These are phyloP conservation scores for Phlyctochytrium arcticum DNA, from an alignment of 192 early-diverging fungal species.

Conservation along the genomic window DNA sequence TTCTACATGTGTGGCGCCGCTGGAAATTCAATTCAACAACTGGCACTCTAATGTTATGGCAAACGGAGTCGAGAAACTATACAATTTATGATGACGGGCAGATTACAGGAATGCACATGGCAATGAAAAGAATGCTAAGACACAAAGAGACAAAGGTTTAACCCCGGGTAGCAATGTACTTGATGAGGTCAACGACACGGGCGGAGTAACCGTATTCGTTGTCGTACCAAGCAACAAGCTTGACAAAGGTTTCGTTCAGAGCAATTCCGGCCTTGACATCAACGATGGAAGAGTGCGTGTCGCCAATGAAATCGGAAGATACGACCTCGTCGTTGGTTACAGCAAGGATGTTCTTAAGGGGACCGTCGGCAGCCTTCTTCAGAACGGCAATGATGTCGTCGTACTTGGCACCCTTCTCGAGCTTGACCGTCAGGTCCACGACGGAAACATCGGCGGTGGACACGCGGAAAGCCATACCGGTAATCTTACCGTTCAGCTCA, in stretches of 20 bases:
- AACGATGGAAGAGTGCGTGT: slow-evolving; percentile 87
- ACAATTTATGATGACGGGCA: too few species aligned
- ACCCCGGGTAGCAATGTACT: slow-evolving; percentile 34
- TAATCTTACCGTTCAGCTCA: slow-evolving; percentile 88
- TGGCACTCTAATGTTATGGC: too few species aligned
- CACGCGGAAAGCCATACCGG: slow-evolving; percentile 99
- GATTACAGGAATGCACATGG: too few species aligned
- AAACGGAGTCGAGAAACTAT: too few species aligned
- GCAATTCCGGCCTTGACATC: slow-evolving; percentile 95
- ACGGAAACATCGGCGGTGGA: slow-evolving; percentile 92
- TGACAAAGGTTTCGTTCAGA: slow-evolving; percentile 92
- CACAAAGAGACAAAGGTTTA: too few species aligned
- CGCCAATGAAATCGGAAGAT: slow-evolving; percentile 91
- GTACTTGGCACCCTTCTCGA: slow-evolving; percentile 87
- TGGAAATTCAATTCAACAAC: too few species aligned
- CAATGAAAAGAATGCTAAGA: too few species aligned
- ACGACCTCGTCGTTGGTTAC: slow-evolving; percentile 96
- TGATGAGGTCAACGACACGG: slow-evolving; percentile 87
- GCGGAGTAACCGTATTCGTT: slow-evolving; percentile 82
- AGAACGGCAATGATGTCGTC: slow-evolving; percentile 82
- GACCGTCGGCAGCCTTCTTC: slow-evolving; percentile 77
- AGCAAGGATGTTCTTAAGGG: slow-evolving; percentile 85
- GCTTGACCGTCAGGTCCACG: slow-evolving; percentile 92
- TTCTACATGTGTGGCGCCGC: too few species aligned
- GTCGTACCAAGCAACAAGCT: slow-evolving; percentile 93